These are phyloP conservation scores for Cenchrus americanus DNA, from an alignment of 176 grass and related monocot genomes.

Conservation along the genomic window DNA sequence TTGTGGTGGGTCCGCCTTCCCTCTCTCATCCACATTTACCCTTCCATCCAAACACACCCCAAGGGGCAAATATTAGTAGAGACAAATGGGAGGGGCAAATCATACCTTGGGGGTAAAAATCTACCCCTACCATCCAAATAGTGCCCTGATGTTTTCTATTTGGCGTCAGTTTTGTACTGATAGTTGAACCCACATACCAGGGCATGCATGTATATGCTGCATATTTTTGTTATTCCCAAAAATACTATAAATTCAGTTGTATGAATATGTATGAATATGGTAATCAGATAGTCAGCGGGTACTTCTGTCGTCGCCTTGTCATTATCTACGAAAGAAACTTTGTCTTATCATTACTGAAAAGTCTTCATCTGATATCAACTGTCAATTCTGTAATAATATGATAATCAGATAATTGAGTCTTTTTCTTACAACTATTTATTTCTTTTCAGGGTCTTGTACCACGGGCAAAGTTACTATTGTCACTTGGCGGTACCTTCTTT, in stretches of 20 bases:
- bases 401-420: not conserved
- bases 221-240: not conserved
- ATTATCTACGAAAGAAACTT: not conserved
- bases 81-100: too few species aligned
- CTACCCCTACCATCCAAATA: too few species aligned
- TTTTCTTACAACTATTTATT: conserved; percentile 21
- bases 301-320: not conserved
- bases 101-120: too few species aligned
- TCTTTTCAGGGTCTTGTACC: conserved; percentile 80
- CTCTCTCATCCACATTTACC: too few species aligned
- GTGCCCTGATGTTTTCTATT: not conserved
- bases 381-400: not conserved
- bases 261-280: not conserved
- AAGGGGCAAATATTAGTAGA: too few species aligned
- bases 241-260: not conserved
- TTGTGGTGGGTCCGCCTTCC: too few species aligned
- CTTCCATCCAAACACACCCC: too few species aligned
- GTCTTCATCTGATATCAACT: not conserved
- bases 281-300: not conserved
- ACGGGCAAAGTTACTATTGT: conserved; percentile 77
- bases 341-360: not conserved
- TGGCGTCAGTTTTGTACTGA: not conserved
- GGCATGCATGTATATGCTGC: not conserved
- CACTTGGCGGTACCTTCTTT: conserved; percentile 88
- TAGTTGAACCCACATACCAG: not conserved